Percentiles rank a stretch among this genome's conserved stretches.
These are phyloP conservation scores for Naganishia sp. DNA, from an alignment of 1,284 basidiomycete genomes.

Conservation along the genomic window DNA sequence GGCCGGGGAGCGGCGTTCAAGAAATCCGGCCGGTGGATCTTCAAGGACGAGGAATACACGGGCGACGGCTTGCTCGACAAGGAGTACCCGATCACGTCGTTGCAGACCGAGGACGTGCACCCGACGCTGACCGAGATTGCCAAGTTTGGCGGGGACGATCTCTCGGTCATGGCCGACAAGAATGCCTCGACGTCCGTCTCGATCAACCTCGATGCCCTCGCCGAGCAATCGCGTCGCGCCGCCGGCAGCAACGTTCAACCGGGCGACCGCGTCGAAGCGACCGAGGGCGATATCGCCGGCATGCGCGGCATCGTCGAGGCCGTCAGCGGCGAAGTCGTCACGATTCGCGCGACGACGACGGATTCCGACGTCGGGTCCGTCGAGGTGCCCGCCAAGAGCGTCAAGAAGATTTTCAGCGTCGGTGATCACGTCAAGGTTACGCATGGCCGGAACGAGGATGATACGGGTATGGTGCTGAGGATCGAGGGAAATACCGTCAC, in stretches of 20 bases:
- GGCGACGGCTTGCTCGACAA: conserved; percentile 91
- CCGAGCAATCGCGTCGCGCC: conserved; percentile 81
- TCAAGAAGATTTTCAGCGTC: conserved; percentile 91
- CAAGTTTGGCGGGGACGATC: conserved; percentile 67
- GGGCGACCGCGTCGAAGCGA: conserved; percentile 95
- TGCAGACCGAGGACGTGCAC: conserved; percentile 86
- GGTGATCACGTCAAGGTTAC: conserved; percentile 99
- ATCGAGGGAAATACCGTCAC: conserved; percentile 90
- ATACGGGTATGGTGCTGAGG: conserved; percentile 93
- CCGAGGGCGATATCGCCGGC: conserved; percentile 93
- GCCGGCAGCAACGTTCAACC: conserved; percentile 71
- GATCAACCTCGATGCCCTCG: conserved; percentile 79
- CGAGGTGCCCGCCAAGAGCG: conserved; percentile 83
- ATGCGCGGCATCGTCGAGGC: conserved; percentile 89
- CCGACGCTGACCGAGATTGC: conserved; percentile 96
- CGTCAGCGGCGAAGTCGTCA: conserved; percentile 82
- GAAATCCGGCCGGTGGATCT: conserved; percentile 72
- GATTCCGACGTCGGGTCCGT: conserved; percentile 58
- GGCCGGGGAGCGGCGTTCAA: conserved; percentile 73
- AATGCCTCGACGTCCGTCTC: conserved; percentile 36
- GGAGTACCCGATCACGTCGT: conserved; percentile 80
- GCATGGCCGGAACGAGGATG: conserved; percentile 88
- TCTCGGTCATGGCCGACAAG: conserved; percentile 51
- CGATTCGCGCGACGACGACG: conserved; percentile 59
- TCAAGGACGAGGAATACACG: conserved; percentile 89